These are phyloP conservation scores for Endoconidiophora polonica DNA, from an alignment of 2,329 filamentous ascomycete species.

Conservation along the genomic window DNA sequence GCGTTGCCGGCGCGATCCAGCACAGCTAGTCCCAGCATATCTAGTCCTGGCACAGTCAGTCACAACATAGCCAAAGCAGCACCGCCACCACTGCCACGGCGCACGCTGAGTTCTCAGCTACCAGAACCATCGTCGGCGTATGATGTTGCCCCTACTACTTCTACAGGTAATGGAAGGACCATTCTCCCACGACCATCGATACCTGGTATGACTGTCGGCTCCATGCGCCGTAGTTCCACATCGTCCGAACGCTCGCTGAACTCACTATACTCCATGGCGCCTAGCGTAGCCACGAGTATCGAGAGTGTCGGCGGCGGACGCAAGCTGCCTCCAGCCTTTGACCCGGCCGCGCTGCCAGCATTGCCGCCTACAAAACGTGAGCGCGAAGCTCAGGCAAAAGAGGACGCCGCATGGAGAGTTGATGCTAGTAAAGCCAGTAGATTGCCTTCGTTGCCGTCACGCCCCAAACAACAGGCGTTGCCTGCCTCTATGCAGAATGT, in stretches of 20 bases:
- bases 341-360: conserved; percentile 38
- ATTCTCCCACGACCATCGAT: neutral
- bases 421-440: neutral
- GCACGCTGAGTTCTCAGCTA: conserved; percentile 11
- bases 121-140: neutral
- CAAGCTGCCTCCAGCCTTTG: conserved; percentile 39
- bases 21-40: neutral
- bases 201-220: conserved; percentile 16
- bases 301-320: conserved; percentile 25
- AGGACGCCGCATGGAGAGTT: conserved; percentile 21
- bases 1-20: conserved; percentile 23
- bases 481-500: neutral
- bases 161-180: neutral
- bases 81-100: conserved; percentile 20
- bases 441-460: neutral
- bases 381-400: conserved; percentile 29
- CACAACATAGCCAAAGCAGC: conserved; percentile 20
- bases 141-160: neutral
- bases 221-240: conserved; percentile 35
- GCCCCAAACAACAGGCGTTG: neutral
- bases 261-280: conserved; percentile 34
- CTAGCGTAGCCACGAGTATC: conserved; percentile 32
- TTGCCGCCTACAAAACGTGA: conserved; percentile 40
- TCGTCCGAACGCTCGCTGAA: conserved; percentile 40
- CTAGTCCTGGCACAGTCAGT: conserved; percentile 8